phyloP scores from a whole-genome alignment of 1,284 basidiomycete genomes.

The Malassezia nana region DNA sequence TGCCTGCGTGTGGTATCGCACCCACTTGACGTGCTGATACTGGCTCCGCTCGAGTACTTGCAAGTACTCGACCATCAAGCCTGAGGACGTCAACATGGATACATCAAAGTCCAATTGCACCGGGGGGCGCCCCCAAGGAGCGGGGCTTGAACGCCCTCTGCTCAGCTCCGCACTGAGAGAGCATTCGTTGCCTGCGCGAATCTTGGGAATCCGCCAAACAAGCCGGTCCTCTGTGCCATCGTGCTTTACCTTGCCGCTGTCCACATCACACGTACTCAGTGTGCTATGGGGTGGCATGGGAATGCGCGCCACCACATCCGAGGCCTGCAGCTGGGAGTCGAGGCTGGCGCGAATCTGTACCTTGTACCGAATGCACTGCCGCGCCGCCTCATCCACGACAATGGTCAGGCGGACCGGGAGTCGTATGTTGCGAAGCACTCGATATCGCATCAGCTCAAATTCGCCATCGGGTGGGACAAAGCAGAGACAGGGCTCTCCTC shows the following conservation, averaged over 20 bases:
- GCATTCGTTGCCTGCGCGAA: constrained; percentile 85
- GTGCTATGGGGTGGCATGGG: constrained; percentile 93
- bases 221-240: constrained; percentile 87
- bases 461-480: constrained; percentile 98
- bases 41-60: constrained; percentile 95
- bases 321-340: constrained; percentile 80
- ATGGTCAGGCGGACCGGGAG: constrained; percentile 81
- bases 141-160: constrained; percentile 67
- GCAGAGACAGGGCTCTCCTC: constrained; percentile 80
- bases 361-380: constrained; percentile 79
- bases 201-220: constrained; percentile 85
- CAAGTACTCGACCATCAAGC: constrained; percentile 86
- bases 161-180: constrained; percentile 74
- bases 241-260: constrained; percentile 91
- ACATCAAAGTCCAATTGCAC: constrained; percentile 97
- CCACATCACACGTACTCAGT: constrained; percentile 77
- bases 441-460: constrained; percentile 96
- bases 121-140: constrained; percentile 92
- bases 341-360: constrained; percentile 82
- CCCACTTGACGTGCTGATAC: constrained; percentile 58
- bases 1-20: constrained; percentile 35
- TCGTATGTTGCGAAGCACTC: constrained; percentile 88
- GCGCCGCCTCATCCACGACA: constrained; percentile 84
- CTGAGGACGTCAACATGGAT: constrained; percentile 94
- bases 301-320: constrained; percentile 81